Percentiles rank a stretch among this genome's conserved stretches.
phyloP scores from a whole-genome alignment of 2,329 filamentous ascomycete species.

The Penicillium verrucosum region DNA sequence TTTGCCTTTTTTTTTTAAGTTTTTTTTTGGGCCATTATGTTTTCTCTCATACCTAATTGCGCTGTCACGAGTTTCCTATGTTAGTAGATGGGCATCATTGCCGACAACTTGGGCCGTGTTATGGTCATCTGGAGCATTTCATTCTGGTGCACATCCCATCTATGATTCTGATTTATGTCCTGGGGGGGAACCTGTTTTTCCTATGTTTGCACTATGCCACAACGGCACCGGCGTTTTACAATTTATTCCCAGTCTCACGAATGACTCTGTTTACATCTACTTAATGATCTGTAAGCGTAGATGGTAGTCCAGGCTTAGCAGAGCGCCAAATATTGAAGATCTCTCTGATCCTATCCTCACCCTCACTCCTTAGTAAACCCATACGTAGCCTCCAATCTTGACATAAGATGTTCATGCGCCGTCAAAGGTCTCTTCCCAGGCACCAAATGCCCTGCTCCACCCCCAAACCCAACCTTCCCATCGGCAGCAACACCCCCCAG shows the following conservation, averaged over 20 bases:
- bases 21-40: slow-evolving; percentile 8
- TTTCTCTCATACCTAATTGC: slow-evolving; percentile 23
- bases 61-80: slow-evolving; percentile 36
- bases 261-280: slow-evolving; percentile 13
- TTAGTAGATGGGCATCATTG: slow-evolving; percentile 29
- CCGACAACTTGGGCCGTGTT: slow-evolving; percentile 15
- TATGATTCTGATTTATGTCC: slow-evolving; percentile 20
- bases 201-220: slow-evolving; percentile 24
- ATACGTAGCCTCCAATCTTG: slow-evolving; percentile 59
- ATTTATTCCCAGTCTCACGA: slow-evolving; percentile 19
- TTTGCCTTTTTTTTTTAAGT: slow-evolving; percentile 1
- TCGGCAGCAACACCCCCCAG: slow-evolving; percentile 12
- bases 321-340: background rate
- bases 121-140: slow-evolving; percentile 22
- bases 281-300: background rate
- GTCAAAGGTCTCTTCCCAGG: slow-evolving; percentile 47
- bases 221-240: slow-evolving; percentile 24
- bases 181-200: slow-evolving; percentile 17
- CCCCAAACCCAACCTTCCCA: slow-evolving; percentile 42
- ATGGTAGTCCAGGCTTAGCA: background rate
- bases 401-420: slow-evolving; percentile 57
- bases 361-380: slow-evolving; percentile 34
- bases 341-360: background rate
- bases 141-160: slow-evolving; percentile 18
- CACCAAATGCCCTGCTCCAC: slow-evolving; percentile 35